phyloP scores from a whole-genome alignment of 805 yeast species.

The Wickerhamomyces queroliae region DNA sequence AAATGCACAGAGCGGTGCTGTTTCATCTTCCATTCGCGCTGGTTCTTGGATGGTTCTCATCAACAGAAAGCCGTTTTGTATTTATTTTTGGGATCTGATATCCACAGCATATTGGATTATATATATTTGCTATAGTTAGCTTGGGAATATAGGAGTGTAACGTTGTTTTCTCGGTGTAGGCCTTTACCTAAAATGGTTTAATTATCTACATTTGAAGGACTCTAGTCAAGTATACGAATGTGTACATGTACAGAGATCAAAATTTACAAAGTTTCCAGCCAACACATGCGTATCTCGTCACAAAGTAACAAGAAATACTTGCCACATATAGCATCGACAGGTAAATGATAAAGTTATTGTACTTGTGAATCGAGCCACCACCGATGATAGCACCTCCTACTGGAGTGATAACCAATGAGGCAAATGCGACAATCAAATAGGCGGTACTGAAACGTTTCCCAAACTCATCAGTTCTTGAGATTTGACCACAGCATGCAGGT shows the following conservation, averaged over 20 bases:
- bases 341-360: conserved; percentile 35
- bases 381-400: conserved; percentile 39
- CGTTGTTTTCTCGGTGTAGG: too few species aligned
- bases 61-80: too few species aligned
- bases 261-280: conserved; percentile 32
- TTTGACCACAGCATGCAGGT: conserved; percentile 51
- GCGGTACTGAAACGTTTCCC: conserved; percentile 47
- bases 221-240: too few species aligned
- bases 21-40: too few species aligned
- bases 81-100: too few species aligned
- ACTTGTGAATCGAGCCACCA: conserved; percentile 22
- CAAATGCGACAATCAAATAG: conserved; percentile 48
- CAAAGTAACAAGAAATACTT: conserved; percentile 29
- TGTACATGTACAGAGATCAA: too few species aligned
- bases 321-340: conserved; percentile 31
- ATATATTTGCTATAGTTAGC: too few species aligned
- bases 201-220: too few species aligned
- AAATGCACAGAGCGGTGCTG: background rate
- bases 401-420: conserved; percentile 39
- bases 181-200: too few species aligned
- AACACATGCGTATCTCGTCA: conserved; percentile 35
- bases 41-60: too few species aligned
- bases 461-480: conserved; percentile 43
- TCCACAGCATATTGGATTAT: too few species aligned
- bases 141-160: too few species aligned